Evolutionary conservation across 2,329 filamentous ascomycete genomes (phyloP).

Genomic region (Davidsoniella eucalypti): DNA sequence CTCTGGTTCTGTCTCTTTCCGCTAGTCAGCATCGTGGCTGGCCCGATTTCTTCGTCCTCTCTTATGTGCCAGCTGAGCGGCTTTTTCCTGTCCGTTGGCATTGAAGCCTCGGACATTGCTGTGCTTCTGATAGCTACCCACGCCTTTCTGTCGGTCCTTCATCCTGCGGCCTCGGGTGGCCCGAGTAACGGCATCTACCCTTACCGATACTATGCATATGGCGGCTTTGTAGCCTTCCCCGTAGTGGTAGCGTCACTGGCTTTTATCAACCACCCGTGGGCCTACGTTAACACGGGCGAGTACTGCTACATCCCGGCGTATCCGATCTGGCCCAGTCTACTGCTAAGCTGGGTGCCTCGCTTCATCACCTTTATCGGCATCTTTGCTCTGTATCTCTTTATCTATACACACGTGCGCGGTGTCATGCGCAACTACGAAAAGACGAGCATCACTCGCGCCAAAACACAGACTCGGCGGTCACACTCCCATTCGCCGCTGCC

Average conservation of each 20-base stretch:
- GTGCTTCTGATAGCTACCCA: slow-evolving; percentile 60
- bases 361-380: slow-evolving; percentile 52
- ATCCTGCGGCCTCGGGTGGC: slow-evolving; percentile 29
- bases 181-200: slow-evolving; percentile 48
- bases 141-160: slow-evolving; percentile 54
- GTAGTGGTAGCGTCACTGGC: slow-evolving; percentile 43
- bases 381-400: slow-evolving; percentile 45
- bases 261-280: slow-evolving; percentile 36
- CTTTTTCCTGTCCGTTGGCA: slow-evolving; percentile 49
- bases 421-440: slow-evolving; percentile 10
- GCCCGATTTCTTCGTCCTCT: slow-evolving; percentile 32
- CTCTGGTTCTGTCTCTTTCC: slow-evolving; percentile 52
- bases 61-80: slow-evolving; percentile 51
- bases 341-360: slow-evolving; percentile 56
- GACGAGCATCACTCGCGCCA: slow-evolving; percentile 6
- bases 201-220: slow-evolving; percentile 44
- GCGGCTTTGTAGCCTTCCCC: slow-evolving; percentile 40
- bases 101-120: slow-evolving; percentile 54
- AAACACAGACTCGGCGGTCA: not conserved
- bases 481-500: too few species aligned
- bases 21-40: slow-evolving; percentile 36
- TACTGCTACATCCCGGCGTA: slow-evolving; percentile 54
- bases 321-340: slow-evolving; percentile 52
- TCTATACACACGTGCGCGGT: slow-evolving; percentile 49
- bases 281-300: slow-evolving; percentile 45